Evolutionary conservation across 2,329 filamentous ascomycete genomes (phyloP), one percentile per base, ranked within the genome.

Genomic region (Fusarium sp.): DNA sequence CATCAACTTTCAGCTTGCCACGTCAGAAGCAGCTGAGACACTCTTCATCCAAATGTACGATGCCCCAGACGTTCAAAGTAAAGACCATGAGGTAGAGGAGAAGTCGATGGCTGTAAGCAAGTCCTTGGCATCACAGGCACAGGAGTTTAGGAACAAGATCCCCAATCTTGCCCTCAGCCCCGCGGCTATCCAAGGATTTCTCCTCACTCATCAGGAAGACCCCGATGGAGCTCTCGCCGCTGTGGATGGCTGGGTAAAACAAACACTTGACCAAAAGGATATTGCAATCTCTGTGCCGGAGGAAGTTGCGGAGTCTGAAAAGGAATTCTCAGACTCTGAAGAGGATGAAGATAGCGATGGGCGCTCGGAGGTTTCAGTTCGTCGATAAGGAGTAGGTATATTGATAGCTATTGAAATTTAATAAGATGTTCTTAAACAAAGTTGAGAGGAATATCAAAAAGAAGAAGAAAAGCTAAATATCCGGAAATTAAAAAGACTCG

Each of bases 101-200:
- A 31, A 22, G 7, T 21, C 19, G 13, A 2, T 13, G 10, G 28
- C 28, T 13, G 10, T 10, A 11, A 5, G 31, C 10, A 0, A 33
- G 14, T 6, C 28, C 26, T 3, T 34, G 24, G 7, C 21, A 3
- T 22, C 42, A 9, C 24, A 52, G 21, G 59, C 62, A 1, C 33
- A 15, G 1, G 28, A 59, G 22, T 64, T 65, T 28, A 40, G 40
- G 7, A 19, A 40, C 4, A 53, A 44, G 22, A 28, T 69, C 5
- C 65, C 65, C 0, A 38, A 63, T 22, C 33, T 26, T 33, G 19
- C 40, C 3, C 62, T 67, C 33, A 67, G 59, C 1, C 65, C 65
- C 5, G 65, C 65, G 2, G 59, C 60, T 21, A 56, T 69, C 21
- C 65, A 69, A 31, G 63, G 64, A 5, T 67, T 50, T 21, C 40